Percentiles rank a stretch among this genome's conserved stretches.
Conservation (phyloP, 2,329 filamentous ascomycete genomes). For the Lachnellula hyalina region DNA sequence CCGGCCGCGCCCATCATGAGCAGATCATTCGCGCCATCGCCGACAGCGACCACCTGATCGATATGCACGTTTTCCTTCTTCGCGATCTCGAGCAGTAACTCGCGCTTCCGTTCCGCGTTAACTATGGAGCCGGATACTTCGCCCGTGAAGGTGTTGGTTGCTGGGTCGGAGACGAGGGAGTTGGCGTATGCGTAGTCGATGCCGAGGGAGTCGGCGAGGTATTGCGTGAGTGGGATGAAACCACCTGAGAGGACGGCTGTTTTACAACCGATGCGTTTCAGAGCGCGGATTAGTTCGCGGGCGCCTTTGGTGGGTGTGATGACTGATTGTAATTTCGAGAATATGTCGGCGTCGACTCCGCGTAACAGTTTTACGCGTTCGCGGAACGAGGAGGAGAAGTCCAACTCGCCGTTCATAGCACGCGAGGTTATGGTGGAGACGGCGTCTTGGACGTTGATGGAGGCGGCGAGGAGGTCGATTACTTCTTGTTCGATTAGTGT, state of each 20-base stretch:
- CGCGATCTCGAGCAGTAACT: slow-evolving; percentile 67
- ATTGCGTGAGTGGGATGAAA: slow-evolving; percentile 82
- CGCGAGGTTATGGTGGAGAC: slow-evolving; percentile 87
- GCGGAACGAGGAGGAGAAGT: slow-evolving; percentile 79
- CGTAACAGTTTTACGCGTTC: slow-evolving; percentile 76
- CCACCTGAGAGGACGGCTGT: slow-evolving; percentile 89
- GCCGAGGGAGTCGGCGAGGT: slow-evolving; percentile 75
- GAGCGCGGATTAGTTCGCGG: slow-evolving; percentile 62
- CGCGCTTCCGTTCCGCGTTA: slow-evolving; percentile 68
- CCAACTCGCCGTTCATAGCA: slow-evolving; percentile 93
- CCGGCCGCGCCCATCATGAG: slow-evolving; percentile 73
- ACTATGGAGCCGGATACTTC: slow-evolving; percentile 69
- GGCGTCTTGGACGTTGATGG: slow-evolving; percentile 72
- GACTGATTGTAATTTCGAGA: slow-evolving; percentile 67
- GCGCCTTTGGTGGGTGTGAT: slow-evolving; percentile 82
- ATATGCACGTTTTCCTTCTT: slow-evolving; percentile 58
- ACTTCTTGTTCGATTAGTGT: slow-evolving; percentile 97
- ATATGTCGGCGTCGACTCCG: slow-evolving; percentile 73
- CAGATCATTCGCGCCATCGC: slow-evolving; percentile 79
- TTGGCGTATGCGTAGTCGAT: slow-evolving; percentile 89
- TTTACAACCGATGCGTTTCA: slow-evolving; percentile 77
- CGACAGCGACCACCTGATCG: slow-evolving; percentile 66
- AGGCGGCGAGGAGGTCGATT: slow-evolving; percentile 88
- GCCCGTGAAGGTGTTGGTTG: slow-evolving; percentile 56
- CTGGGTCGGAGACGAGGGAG: slow-evolving; percentile 62